Percentiles rank a stretch among this genome's conserved stretches.
Conservation (phyloP, 148 eudicot genomes). For the Nepenthes mirabilis region DNA sequence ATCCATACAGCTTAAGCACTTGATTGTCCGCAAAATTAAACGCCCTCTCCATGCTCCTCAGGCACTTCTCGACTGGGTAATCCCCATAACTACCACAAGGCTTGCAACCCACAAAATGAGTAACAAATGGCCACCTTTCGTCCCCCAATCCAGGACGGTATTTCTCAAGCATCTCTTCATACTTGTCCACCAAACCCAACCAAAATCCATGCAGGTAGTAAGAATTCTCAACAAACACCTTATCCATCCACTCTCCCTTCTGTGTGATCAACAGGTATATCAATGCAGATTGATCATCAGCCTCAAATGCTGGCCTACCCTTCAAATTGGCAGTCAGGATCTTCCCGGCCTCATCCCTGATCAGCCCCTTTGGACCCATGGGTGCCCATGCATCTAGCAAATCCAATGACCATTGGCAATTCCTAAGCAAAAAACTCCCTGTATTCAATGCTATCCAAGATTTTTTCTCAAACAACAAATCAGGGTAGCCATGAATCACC, state of each 20-base stretch:
- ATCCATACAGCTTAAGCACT: constrained; percentile 72
- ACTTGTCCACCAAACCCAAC: constrained; percentile 75
- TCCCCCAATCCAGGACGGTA: constrained; percentile 78
- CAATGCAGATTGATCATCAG: constrained; percentile 82
- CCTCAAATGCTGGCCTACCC: constrained; percentile 73
- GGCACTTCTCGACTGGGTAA: constrained; percentile 72
- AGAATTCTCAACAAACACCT: constrained; percentile 74
- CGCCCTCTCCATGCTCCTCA: constrained; percentile 92
- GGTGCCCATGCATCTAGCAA: constrained; percentile 86
- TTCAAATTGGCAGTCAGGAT: constrained; percentile 47
- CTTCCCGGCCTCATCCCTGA: constrained; percentile 62
- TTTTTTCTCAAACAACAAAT: constrained; percentile 59
- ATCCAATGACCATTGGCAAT: constrained; percentile 83
- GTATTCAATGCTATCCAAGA: constrained; percentile 89
- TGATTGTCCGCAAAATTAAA: constrained; percentile 92
- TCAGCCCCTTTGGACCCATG: constrained; percentile 76
- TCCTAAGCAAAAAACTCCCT: constrained; percentile 69
- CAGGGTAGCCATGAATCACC: constrained; percentile 74
- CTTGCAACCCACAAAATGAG: constrained; percentile 93
- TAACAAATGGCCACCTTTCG: constrained; percentile 89
- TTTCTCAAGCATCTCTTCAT: constrained; percentile 70
- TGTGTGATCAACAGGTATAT: constrained; percentile 52
- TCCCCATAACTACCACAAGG: constrained; percentile 91
- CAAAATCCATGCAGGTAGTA: constrained; percentile 82
- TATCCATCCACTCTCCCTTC: constrained; percentile 55